Base-by-base conservation (phyloP, 441 rosid species). In the Eruca vesicaria region DNA sequence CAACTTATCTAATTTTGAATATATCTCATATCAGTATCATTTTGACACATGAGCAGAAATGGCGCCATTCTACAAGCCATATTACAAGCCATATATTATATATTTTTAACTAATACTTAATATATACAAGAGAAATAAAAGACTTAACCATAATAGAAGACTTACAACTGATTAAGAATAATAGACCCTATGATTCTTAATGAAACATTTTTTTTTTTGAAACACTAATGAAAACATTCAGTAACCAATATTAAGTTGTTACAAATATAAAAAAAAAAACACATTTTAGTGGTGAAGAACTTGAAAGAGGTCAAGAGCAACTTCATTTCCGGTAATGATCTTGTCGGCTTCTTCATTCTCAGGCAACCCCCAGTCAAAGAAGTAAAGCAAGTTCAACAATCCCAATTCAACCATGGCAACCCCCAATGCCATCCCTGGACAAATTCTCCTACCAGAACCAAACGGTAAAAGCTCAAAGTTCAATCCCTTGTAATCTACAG, bases 321-420 rank as follows among this genome's bases (percentile, higher is more conserved):
- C 65, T 66, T 78, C 82, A 14, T 80, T 82, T 19, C 8, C 7
- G 2, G 69, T 33, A 0, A 72, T 53, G 12, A 81, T 41, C 16
- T 77, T 78, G 53, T 63, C 36, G 29, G 31, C 38, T 61, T 81
- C 88, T 53, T 84, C 82, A 81, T 77, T 80, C 68, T 71, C 32
- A 5, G 85, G 84, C 21, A 86, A 68, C 63, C 85, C 72, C 86
- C 83, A 84, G 14, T 84, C 66, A 18, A 84, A 89, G n/a, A n/a
- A n/a, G n/a, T n/a, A n/a, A n/a, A n/a, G n/a, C n/a, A n/a, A n/a
- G n/a, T n/a, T n/a, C n/a, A 67, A 82, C 4, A 85, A 79, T 18
- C 70, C 77, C 21, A 79, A 16, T 75, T 85, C 84, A 8, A 80
- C 52, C 4, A 32, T n/a, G 18, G 12, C 8, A 9, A 29, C 55